phyloP scores from a whole-genome alignment of 257 asterid species.

The Vinca minor region DNA sequence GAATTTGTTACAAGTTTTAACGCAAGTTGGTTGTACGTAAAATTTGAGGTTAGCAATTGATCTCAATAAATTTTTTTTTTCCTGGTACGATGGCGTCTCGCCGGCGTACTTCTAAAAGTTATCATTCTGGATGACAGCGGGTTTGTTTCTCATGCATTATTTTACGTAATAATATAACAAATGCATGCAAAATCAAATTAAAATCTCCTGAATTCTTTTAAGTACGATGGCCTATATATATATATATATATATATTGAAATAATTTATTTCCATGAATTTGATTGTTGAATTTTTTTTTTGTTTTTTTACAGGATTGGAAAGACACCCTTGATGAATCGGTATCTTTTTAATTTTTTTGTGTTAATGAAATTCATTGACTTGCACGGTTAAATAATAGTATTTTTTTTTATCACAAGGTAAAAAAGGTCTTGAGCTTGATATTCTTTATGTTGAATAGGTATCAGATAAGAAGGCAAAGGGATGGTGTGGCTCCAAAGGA shows the following conservation, averaged over 20 bases:
- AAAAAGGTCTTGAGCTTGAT: background rate
- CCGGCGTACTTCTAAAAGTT: slow-evolving; percentile 39
- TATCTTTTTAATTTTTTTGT: background rate
- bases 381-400: background rate
- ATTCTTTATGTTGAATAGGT: slow-evolving; percentile 26
- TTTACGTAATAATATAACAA: background rate
- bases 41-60: too few species aligned
- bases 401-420: too few species aligned
- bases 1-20: too few species aligned
- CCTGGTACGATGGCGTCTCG: slow-evolving; percentile 38
- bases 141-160: slow-evolving; percentile 12
- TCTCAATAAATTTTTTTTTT: too few species aligned
- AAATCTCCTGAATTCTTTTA: background rate
- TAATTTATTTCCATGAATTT: background rate
- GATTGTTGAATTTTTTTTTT: background rate
- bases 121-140: slow-evolving; percentile 51
- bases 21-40: too few species aligned
- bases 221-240: background rate
- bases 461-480: slow-evolving; percentile 55
- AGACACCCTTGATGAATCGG: slow-evolving; percentile 17
- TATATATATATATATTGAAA: background rate
- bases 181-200: background rate
- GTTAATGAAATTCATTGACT: background rate
- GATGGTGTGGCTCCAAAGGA: slow-evolving; percentile 62
- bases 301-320: slow-evolving; percentile 9